Evolutionary conservation across 192 early-diverging fungal species (phyloP).

Genomic region (Polychytrium aggregatum): DNA sequence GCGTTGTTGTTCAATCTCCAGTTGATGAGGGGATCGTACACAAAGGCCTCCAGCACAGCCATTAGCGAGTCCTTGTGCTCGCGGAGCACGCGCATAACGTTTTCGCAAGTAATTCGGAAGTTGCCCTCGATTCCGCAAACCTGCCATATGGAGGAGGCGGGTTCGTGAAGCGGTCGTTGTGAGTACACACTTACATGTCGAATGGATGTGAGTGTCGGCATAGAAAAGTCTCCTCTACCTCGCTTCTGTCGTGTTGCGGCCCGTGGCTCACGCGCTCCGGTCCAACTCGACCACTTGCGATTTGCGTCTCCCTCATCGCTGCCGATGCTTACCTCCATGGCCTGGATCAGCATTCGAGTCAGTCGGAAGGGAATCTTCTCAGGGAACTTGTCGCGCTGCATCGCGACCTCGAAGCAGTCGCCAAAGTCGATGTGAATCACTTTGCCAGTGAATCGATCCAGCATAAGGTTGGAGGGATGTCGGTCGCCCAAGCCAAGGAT

Average conservation of each 20-base stretch:
- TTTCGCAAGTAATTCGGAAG: conserved; percentile 77
- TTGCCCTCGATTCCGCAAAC: conserved; percentile 76
- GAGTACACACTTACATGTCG: not conserved
- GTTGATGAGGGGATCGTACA: conserved; percentile 79
- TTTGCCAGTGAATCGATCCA: conserved; percentile 66
- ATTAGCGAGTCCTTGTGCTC: conserved; percentile 80
- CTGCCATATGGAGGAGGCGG: too few relatives aligned
- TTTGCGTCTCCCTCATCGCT: too few relatives aligned
- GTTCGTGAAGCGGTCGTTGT: not conserved
- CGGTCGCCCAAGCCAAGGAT: conserved; percentile 80
- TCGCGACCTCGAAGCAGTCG: conserved; percentile 85
- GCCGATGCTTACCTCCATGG: conserved; percentile 78
- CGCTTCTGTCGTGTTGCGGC: too few relatives aligned
- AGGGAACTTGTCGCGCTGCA: conserved; percentile 79
- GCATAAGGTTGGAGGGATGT: conserved; percentile 82
- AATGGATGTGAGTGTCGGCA: too few relatives aligned
- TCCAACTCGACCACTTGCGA: too few relatives aligned
- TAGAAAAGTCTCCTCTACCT: too few relatives aligned
- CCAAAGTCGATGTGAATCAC: conserved; percentile 89
- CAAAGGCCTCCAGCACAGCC: conserved; percentile 87
- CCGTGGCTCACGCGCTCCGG: too few relatives aligned
- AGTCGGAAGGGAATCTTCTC: conserved; percentile 88
- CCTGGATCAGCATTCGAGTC: conserved; percentile 81
- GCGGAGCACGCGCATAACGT: conserved; percentile 78
- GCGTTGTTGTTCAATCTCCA: conserved; percentile 48